Percentiles rank a stretch among this genome's conserved stretches.
These are phyloP conservation scores for Colletotrichum musicola DNA, from an alignment of 2,329 filamentous ascomycete species.

Conservation along the genomic window DNA sequence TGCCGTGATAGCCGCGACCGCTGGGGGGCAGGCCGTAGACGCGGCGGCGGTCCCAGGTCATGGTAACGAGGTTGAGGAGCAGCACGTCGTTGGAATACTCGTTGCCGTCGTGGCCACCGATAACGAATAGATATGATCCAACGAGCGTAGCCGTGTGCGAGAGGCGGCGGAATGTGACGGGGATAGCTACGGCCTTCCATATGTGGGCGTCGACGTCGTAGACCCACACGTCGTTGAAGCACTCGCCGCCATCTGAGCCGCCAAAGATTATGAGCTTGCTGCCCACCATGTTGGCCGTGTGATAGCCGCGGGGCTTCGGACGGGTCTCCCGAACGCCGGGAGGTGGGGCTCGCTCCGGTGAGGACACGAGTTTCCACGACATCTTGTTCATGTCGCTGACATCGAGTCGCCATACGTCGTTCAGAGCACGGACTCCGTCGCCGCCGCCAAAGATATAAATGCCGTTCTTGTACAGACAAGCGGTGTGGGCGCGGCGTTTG, in stretches of 20 bases:
- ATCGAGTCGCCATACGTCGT: constrained; percentile 80
- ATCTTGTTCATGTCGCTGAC: constrained; percentile 75
- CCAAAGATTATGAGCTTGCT: constrained; percentile 80
- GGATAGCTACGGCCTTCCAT: constrained; percentile 72
- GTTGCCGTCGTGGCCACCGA: constrained; percentile 77
- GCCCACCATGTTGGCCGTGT: constrained; percentile 80
- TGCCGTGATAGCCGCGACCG: constrained; percentile 75
- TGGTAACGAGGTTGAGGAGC: constrained; percentile 77
- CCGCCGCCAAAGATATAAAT: constrained; percentile 80
- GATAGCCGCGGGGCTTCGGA: constrained; percentile 76
- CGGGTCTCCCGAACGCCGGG: constrained; percentile 52
- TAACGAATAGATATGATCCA: constrained; percentile 77
- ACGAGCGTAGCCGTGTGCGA: constrained; percentile 78
- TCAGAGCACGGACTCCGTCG: constrained; percentile 77
- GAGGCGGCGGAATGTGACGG: constrained; percentile 72
- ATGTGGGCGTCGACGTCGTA: constrained; percentile 74
- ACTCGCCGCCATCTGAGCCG: constrained; percentile 77
- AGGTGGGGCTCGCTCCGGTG: constrained; percentile 51
- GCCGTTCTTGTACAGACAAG: constrained; percentile 78
- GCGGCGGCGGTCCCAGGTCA: constrained; percentile 78
- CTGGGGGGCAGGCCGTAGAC: constrained; percentile 74
- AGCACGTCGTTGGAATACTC: constrained; percentile 79
- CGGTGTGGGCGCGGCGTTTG: constrained; percentile 75
- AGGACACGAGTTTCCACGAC: constrained; percentile 75
- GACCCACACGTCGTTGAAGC: constrained; percentile 80